Conservation (phyloP, 306 rosid species). For the Vicia villosa region DNA sequence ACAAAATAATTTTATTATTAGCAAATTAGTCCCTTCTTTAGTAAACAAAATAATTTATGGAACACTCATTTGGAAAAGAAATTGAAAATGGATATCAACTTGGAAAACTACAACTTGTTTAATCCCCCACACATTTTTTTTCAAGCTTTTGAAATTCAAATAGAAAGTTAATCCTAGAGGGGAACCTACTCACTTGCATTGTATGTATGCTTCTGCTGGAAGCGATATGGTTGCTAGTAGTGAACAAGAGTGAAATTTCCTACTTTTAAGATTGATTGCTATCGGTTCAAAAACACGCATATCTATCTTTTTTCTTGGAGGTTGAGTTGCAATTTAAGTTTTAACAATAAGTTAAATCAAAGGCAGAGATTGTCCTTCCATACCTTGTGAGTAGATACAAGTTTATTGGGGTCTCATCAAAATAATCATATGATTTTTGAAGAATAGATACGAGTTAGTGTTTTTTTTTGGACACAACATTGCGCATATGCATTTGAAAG, state of each 20-base stretch:
- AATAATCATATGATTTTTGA: constrained; percentile 13
- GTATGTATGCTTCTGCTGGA: neutral
- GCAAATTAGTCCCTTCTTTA: neutral
- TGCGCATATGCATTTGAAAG: constrained; percentile 16
- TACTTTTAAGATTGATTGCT: constrained; percentile 22
- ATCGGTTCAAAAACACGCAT: constrained; percentile 25
- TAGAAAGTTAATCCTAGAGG: constrained; percentile 23
- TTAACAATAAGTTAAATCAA: constrained; percentile 10
- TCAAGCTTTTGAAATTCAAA: constrained; percentile 6
- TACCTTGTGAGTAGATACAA: constrained; percentile 24
- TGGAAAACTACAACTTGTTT: neutral
- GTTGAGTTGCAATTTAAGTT: constrained; percentile 16
- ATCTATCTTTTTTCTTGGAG: constrained; percentile 24
- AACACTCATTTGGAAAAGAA: neutral
- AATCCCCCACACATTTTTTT: neutral
- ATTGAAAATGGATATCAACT: constrained; percentile 2
- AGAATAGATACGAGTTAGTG: constrained; percentile 13
- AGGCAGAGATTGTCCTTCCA: constrained; percentile 3
- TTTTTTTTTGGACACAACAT: constrained; percentile 3
- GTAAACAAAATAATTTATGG: constrained; percentile 2
- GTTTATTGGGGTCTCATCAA: constrained; percentile 25
- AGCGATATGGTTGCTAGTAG: constrained; percentile 15
- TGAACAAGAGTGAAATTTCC: constrained; percentile 8
- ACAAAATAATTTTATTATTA: neutral
- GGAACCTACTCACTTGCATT: neutral